phyloP scores from a whole-genome alignment of 257 asterid genomes.

The Misopates orontium region DNA sequence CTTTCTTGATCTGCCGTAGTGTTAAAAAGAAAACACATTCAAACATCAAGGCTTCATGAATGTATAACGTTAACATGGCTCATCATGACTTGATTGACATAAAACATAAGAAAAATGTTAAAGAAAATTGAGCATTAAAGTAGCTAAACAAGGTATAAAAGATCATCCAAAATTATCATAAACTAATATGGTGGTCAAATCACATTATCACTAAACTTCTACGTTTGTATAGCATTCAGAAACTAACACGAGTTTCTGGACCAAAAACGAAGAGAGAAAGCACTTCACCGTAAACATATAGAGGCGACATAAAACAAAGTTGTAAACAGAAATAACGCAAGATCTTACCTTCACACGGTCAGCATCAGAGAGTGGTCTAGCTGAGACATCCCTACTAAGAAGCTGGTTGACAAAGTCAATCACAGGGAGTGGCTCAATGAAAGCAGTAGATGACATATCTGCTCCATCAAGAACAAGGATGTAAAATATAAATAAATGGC shows the following conservation, averaged over 20 bases:
- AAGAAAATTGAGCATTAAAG: background rate
- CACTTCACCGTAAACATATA: too few species aligned
- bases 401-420: slow-evolving; percentile 84
- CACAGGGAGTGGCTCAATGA: slow-evolving; percentile 94
- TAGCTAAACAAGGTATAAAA: too few species aligned
- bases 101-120: background rate
- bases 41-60: too few species aligned
- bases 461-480: slow-evolving; percentile 27
- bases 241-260: too few species aligned
- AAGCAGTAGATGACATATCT: slow-evolving; percentile 98
- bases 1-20: slow-evolving; percentile 71
- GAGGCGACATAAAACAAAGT: too few species aligned
- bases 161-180: too few species aligned
- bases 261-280: too few species aligned
- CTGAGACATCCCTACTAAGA: slow-evolving; percentile 69
- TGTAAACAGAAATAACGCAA: background rate
- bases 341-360: slow-evolving; percentile 82
- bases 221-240: background rate
- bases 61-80: background rate
- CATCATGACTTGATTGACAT: background rate
- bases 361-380: slow-evolving; percentile 85
- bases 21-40: background rate
- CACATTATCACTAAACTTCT: background rate
- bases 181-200: background rate
- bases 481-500: background rate